phyloP scores from a whole-genome alignment of 306 rosid genomes.

The Dryas drummondii region DNA sequence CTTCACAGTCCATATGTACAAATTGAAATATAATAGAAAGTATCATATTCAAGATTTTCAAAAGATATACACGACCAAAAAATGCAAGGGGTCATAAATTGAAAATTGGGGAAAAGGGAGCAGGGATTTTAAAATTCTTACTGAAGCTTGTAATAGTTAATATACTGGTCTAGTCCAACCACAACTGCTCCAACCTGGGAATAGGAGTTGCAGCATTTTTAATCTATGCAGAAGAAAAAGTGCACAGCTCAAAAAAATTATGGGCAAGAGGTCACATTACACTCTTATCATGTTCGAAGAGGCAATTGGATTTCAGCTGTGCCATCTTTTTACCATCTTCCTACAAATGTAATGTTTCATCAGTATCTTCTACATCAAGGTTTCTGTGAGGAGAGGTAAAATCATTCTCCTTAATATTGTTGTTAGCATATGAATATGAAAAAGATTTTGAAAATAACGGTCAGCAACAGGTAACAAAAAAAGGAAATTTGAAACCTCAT shows the following conservation, averaged over 20 bases:
- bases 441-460: not conserved
- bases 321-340: slow-evolving; percentile 65
- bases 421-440: not conserved
- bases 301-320: slow-evolving; percentile 45
- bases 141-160: slow-evolving; percentile 97
- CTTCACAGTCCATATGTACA: not conserved
- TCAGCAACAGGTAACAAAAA: not conserved
- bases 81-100: not conserved
- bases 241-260: slow-evolving; percentile 28
- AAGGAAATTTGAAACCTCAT: not conserved
- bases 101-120: not conserved
- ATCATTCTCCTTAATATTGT: not conserved
- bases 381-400: not conserved
- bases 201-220: slow-evolving; percentile 28
- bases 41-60: not conserved
- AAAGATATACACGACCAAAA: not conserved
- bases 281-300: slow-evolving; percentile 81
- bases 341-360: slow-evolving; percentile 51
- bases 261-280: slow-evolving; percentile 54
- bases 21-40: not conserved
- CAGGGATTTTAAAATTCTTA: slow-evolving; percentile 40
- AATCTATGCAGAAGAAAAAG: slow-evolving; percentile 20
- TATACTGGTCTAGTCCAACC: slow-evolving; percentile 81
- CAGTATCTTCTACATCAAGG: slow-evolving; percentile 15
- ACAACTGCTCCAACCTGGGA: slow-evolving; percentile 97